Conservation (phyloP, 257 asterid genomes). For the Cynanchum wilfordii region DNA sequence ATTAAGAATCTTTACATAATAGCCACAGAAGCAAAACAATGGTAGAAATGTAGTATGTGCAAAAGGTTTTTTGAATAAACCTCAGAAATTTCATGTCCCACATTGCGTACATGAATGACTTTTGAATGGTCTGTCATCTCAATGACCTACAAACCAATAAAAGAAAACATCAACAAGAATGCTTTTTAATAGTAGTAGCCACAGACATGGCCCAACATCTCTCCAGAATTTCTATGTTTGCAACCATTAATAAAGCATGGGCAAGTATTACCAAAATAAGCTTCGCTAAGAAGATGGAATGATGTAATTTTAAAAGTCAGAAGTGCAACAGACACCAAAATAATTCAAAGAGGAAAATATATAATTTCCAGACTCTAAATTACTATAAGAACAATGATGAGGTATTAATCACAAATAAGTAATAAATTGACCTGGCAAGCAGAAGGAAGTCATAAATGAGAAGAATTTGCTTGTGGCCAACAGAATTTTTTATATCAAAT, state of each 20-base stretch:
- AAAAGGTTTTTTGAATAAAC: conserved; percentile 27
- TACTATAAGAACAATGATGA: too few relatives aligned
- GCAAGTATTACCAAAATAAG: background rate
- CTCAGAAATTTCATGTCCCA: conserved; percentile 97
- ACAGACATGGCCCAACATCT: background rate
- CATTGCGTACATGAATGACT: conserved; percentile 94
- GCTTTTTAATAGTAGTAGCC: background rate
- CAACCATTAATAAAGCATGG: background rate
- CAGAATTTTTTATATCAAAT: background rate
- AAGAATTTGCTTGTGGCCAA: background rate
- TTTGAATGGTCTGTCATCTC: conserved; percentile 85
- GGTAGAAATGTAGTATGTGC: background rate
- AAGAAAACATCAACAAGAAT: conserved; percentile 2
- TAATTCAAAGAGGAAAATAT: background rate
- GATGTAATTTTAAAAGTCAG: background rate
- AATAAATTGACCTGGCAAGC: background rate
- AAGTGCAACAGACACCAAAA: background rate
- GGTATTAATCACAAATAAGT: background rate
- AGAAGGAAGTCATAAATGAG: background rate
- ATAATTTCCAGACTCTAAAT: background rate
- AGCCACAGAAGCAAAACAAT: background rate
- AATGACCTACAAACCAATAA: conserved; percentile 35
- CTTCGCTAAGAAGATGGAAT: background rate
- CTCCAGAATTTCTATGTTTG: background rate
- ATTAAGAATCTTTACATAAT: too few relatives aligned